A percentile compares a stretch with the other conserved stretches of the same genome.
phyloP scores from a whole-genome alignment of 257 asterid genomes.

The Pogostemon cablin region DNA sequence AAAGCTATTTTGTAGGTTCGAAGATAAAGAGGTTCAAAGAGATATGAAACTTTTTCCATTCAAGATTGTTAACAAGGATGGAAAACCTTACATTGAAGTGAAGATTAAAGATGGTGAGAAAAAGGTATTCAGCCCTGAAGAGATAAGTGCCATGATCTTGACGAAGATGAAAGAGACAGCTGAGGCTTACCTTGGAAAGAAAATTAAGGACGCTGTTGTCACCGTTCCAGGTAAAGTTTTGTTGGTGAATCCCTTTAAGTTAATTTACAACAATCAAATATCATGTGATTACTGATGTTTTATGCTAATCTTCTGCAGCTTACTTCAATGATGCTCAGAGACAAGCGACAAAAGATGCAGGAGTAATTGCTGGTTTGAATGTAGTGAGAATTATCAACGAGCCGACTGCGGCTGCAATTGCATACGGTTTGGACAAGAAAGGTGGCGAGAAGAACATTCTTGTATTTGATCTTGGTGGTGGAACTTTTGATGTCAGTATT shows the following conservation, averaged over 20 bases:
- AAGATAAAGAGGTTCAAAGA: conserved; percentile 87
- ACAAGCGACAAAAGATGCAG: conserved; percentile 95
- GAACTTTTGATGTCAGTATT: conserved; percentile 95
- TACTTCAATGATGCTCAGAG: conserved; percentile 97
- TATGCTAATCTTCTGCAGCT: conserved; percentile 49
- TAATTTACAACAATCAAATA: neutral
- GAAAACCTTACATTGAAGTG: conserved; percentile 90
- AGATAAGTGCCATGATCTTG: conserved; percentile 88
- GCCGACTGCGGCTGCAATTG: conserved; percentile 98
- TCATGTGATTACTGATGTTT: conserved; percentile 23
- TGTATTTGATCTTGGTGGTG: conserved; percentile 98
- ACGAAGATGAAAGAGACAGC: conserved; percentile 95
- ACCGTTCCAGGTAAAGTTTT: conserved; percentile 78
- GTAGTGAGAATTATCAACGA: conserved; percentile 91
- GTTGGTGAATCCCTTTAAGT: neutral
- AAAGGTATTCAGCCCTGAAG: conserved; percentile 96
- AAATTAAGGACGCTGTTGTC: conserved; percentile 86
- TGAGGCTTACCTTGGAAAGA: conserved; percentile 89
- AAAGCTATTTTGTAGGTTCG: conserved; percentile 54
- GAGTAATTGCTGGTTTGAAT: conserved; percentile 84
- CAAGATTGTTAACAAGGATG: conserved; percentile 86
- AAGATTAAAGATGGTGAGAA: conserved; percentile 78
- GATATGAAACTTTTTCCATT: conserved; percentile 89
- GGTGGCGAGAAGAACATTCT: conserved; percentile 95
- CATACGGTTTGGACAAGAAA: conserved; percentile 91